Base-by-base conservation (phyloP, 495 filamentous ascomycete species). In the Parachaetomium inaequale region DNA sequence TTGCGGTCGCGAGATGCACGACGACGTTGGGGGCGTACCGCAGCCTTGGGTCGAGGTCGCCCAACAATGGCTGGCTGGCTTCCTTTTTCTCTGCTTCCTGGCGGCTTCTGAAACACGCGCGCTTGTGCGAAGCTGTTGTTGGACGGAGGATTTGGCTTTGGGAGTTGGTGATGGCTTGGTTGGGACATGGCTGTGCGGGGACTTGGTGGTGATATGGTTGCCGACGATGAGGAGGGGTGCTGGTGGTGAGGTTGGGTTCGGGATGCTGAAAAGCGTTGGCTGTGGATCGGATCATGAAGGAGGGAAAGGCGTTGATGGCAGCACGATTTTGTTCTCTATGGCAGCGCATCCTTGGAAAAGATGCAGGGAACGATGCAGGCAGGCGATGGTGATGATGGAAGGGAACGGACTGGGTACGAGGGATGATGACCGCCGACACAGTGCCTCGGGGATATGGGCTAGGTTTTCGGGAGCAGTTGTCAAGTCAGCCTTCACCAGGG, bases 51-150 rank as follows among this genome's bases (percentile, higher is more conserved):
- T 32, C 42, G 42, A 21, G 3, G 11, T 25, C 10, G 28, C 3
- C 21, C 7, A 4, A 6, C 23, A 19, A 12, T 3, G n/a, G n/a
- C 6, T 29, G 54, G n/a, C 54, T 45, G 26, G 40, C 15, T 23
- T 2, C 8, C 17, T 32, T 17, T 2, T 49, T 23, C 21, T n/a
- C n/a, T n/a, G 21, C 43, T 58, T 58, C 25, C 32, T 47, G 43
- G 56, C 56, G 56, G 56, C 56, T 58, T 50, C 19, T 58, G 56
- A 58, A 58, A 58, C 56, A 58, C 43, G 7, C 56, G 56, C 56
- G 56, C 56, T 49, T 58, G 56, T 58, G 42, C 25, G 14, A 34
- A 26, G 19, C 26, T 58, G 8, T 47, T 34, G 17, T 55, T 43
- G 21, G 34, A 28, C 34, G 10, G n/a, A 1, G 4, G n/a, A n/a